Base-by-base conservation (phyloP, 2,329 filamentous ascomycete genomes). In the Aspergillus fijiensis region DNA sequence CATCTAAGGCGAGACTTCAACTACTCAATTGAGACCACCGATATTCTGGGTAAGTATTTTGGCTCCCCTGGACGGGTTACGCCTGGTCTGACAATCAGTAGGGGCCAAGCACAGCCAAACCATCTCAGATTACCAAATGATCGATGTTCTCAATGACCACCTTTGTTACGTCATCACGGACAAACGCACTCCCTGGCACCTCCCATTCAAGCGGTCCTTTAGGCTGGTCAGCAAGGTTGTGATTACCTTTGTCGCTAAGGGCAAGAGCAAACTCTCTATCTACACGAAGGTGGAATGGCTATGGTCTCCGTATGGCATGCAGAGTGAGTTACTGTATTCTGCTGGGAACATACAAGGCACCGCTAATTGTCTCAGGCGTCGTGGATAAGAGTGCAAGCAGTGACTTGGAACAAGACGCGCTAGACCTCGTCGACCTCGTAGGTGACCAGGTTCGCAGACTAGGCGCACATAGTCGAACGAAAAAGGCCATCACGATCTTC, bases 191-290 rank as follows among this genome's bases (percentile, higher is more conserved):
- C 85, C 87, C 0, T 96, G 92, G 91, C 92, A 96, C 79, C 82
- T 98, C 42, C 95, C 95, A 12, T 88, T 92, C 72, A 86, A 89
- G 56, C 82, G 87, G 52, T 85, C 87, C 55, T 96, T 98, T 77
- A 88, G 89, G 67, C 81, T 97, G 23, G 86, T 96, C 59, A 94
- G 87, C 66, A 97, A 96, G 76, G 87, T 96, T 63, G 92, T 97
- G 64, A 95, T 99, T 63, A 97, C 95, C 2, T 92, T 98, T 71
- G 84, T 94, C 61, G 88, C 92, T 55, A 98, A 98, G 77, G 92
- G 91, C 12, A 92, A 89, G 74, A 96, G 92, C 76, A 97, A 95
- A 78, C 85, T 99, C 58, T 89, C 92, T 27, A 86, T 98, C 49
- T 96, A 91, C 76, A 90, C 88, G 56, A 90, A 89, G 69, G 86